Conservation (phyloP, 345 rosid genomes). For the Murraya koenigii region DNA sequence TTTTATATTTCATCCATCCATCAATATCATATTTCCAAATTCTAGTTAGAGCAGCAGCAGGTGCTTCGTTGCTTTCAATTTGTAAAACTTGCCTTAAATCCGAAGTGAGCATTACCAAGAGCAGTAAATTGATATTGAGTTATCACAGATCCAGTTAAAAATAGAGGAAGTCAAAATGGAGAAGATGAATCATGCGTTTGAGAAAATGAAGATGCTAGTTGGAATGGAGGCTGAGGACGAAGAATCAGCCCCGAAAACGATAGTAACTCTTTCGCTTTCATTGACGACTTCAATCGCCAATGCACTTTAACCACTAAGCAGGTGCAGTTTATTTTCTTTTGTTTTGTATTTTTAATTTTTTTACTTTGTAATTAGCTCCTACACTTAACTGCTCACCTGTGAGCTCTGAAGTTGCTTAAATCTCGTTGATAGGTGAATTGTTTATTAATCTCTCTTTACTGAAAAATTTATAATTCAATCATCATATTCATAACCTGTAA, state of each 20-base stretch:
- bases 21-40: background rate
- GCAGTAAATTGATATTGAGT: background rate
- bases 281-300: conserved; percentile 87
- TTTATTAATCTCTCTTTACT: background rate
- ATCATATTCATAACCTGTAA: too few species aligned
- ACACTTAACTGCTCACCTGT: background rate
- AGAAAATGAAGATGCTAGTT: conserved; percentile 88
- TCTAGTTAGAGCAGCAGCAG: background rate
- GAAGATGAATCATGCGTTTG: conserved; percentile 78
- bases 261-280: conserved; percentile 42
- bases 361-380: background rate
- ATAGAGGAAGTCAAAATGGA: conserved; percentile 43
- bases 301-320: conserved; percentile 84
- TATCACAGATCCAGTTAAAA: background rate
- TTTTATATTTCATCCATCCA: background rate
- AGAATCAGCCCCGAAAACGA: conserved; percentile 30
- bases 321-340: conserved; percentile 33
- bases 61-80: background rate
- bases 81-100: background rate
- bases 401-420: background rate
- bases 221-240: conserved; percentile 77
- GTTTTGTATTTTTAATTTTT: too few species aligned
- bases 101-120: background rate
- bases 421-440: background rate
- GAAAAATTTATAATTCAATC: background rate